Evolutionary conservation across 2,329 filamentous ascomycete genomes (phyloP), one percentile per base, ranked within the genome.

Genomic region (Aureobasidium sp.): DNA sequence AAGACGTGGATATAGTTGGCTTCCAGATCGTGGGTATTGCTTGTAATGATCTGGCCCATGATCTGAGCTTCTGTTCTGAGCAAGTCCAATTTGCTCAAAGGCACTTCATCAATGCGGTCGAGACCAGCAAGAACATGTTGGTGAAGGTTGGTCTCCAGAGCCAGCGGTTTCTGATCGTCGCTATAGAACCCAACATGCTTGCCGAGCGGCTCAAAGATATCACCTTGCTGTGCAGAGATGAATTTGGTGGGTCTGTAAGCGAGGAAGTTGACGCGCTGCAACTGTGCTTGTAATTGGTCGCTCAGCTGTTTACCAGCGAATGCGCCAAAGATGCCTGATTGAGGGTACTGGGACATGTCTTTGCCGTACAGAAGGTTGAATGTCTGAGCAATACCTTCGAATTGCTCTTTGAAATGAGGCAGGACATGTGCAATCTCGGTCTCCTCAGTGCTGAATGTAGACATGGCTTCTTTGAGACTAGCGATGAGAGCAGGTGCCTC

Each of bases 341-440:
- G 46, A 25, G 57, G 37, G n/a, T 43, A 33, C 6, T 53, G 27
- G 1, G 38, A 51, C 35, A 46, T 46, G 17, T 46, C 38, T 21
- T 40, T 58, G 29, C 55, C 55, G 23, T 43, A 58, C 19, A 60
- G 29, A 38, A 61, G 51, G 27, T 78, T 75, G 43, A 73, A 70
- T 58, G 76, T 77, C 64, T 79, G 76, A 63, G 75, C 76, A 23
- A 79, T 64, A 15, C 71, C 69, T 66, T 79, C 77, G 62, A 79
- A 79, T 35, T 76, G 69, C 6, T 67, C 61, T 25, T 70, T 65
- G 64, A 79, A 78, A 62, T 77, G 77, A 19, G 76, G 75, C 45
- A 63, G 62, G 40, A 69, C 67, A 17, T 64, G 59, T 21, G 67
- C 66, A 47, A 71, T 67, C 27, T 68, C 58, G 6, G 21, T 50